A percentile compares a stretch with the other conserved stretches of the same genome.
Conservation (phyloP, 2,329 filamentous ascomycete species). For the Sphaceloma murrayae region DNA sequence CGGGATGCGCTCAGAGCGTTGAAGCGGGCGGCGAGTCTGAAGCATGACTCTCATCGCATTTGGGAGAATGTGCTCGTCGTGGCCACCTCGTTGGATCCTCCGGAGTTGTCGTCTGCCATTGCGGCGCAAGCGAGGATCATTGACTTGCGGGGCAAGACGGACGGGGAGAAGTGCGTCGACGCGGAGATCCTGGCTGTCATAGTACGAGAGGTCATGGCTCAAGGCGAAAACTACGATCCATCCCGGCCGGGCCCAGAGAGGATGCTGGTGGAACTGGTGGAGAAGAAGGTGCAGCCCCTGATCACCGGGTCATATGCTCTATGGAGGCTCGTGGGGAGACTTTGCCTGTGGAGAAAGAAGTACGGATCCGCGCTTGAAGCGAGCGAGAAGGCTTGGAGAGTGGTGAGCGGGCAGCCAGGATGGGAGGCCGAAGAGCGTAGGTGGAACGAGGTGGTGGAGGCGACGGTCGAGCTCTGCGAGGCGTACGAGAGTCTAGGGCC, state of each 20-base stretch:
- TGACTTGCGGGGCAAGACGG: conserved; percentile 54
- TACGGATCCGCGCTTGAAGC: conserved; percentile 66
- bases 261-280: conserved; percentile 61
- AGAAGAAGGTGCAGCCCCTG: conserved; percentile 65
- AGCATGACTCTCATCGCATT: conserved; percentile 80
- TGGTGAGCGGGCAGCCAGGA: conserved; percentile 48
- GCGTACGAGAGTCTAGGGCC: conserved; percentile 65
- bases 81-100: conserved; percentile 65
- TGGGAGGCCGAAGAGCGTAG: conserved; percentile 49
- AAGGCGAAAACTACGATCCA: conserved; percentile 36
- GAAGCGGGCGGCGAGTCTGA: conserved; percentile 74
- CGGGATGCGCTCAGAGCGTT: conserved; percentile 72
- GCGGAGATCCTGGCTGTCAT: conserved; percentile 60
- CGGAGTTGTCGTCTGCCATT: conserved; percentile 65
- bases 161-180: conserved; percentile 72
- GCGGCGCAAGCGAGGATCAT: conserved; percentile 66
- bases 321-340: conserved; percentile 63
- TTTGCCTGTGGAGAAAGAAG: conserved; percentile 64
- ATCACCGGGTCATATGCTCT: conserved; percentile 71
- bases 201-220: conserved; percentile 58
- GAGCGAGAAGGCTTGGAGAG: conserved; percentile 83
- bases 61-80: conserved; percentile 96
- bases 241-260: conserved; percentile 43
- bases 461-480: conserved; percentile 72
- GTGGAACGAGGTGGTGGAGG: conserved; percentile 64